Evolutionary conservation across 768 basidiomycete genomes (phyloP).

Genomic region (Boletellus sp.): DNA sequence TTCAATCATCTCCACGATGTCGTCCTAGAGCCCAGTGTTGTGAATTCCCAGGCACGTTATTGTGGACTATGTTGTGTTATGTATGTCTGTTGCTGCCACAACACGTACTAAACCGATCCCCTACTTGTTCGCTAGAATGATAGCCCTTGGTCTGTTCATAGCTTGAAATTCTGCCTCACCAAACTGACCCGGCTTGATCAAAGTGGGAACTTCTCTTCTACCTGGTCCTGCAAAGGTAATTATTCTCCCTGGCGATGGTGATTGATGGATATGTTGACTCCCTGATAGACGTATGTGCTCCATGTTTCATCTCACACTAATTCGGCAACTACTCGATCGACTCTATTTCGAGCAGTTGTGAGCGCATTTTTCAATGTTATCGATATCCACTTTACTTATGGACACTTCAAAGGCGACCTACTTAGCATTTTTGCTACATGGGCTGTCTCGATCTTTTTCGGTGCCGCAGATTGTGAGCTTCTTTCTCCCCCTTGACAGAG

Average conservation of each 20-base stretch:
- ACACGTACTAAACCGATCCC: too few relatives aligned
- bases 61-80: not conserved
- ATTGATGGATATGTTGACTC: not conserved
- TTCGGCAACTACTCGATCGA: not conserved
- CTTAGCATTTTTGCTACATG: not conserved
- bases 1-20: not conserved
- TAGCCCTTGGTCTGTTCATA: not conserved
- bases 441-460: not conserved
- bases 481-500: too few relatives aligned
- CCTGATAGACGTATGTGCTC: not conserved
- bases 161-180: not conserved
- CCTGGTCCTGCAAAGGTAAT: not conserved
- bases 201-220: not conserved
- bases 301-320: not conserved
- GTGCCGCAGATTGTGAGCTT: constrained; percentile 4
- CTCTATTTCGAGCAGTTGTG: not conserved
- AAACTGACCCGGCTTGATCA: not conserved
- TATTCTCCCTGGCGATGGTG: not conserved
- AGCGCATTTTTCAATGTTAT: not conserved
- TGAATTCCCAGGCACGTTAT: not conserved
- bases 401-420: not conserved
- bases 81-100: not conserved
- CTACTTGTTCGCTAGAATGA: not conserved
- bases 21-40: not conserved
- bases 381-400: not conserved